Base-by-base conservation (phyloP, 1,139 yeast genomes). In the Debaryomycetaceae sp. region DNA sequence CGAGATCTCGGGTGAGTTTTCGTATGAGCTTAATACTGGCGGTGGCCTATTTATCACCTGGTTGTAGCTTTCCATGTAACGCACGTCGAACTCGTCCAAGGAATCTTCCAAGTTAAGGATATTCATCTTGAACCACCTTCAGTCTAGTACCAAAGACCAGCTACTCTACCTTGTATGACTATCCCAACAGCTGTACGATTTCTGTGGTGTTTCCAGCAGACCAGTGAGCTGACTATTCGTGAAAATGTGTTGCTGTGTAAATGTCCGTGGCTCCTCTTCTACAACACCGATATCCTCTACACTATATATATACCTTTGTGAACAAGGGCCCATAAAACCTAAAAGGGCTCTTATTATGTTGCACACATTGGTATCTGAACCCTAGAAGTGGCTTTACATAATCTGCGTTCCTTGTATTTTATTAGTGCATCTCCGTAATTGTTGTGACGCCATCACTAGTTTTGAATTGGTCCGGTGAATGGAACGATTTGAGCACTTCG, bases 21-120 rank as follows among this genome's bases (percentile, higher is more conserved):
- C 13, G 41, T 37, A n/a, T 37, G 48, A 35, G 31, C 43, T 31
- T 14, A 40, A 24, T 24, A 35, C 24, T 37, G 47, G 37, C 33
- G 49, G 44, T 39, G 34, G 14, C 11, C 33, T 36, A 35, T 35
- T 44, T 22, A 48, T 38, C 24, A 43, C 45, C 42, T 54, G 59
- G 38, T 55, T 54, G 44, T 58, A 57, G n/a, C 58, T 53, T 42
- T 57, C 59, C 40, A 52, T 47, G 44, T 57, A 56, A 14, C 52
- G 44, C 22, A 49, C 41, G 43, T 56, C 58, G 45, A 59, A 57
- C 43, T 60, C 62, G 36, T 58, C 62, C 39, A 60, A 50, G 7
- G 57, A 53, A 34, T 56, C 60, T 46, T 56, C 63, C 22, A 57
- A 42, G 23, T 46, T 48, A 24, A 45, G 42, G 35, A 33, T 24